Evolutionary conservation across 805 yeast species (phyloP).

Genomic region (Yamadazyma philogaea): DNA sequence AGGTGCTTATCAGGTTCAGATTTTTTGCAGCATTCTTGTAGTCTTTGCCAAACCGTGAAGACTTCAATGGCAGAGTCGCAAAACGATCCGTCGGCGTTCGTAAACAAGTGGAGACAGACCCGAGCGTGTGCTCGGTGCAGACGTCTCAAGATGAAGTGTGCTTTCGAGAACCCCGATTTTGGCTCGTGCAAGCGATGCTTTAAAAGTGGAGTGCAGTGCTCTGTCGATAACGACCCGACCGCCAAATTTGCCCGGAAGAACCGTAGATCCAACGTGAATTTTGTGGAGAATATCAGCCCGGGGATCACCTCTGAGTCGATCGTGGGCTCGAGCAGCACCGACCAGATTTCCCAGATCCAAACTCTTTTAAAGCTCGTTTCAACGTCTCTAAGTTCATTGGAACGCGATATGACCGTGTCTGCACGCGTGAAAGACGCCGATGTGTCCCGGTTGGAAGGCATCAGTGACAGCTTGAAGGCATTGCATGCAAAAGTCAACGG

Average conservation of each 20-base stretch:
- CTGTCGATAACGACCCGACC: conserved; percentile 52
- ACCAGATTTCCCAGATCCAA: conserved; percentile 16
- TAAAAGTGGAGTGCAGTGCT: conserved; percentile 43
- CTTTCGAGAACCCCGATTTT: conserved; percentile 45
- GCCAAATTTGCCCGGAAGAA: conserved; percentile 37
- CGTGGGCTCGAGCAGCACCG: conserved; percentile 13
- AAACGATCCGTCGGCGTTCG: conserved; percentile 22
- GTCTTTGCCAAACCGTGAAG: too few relatives aligned
- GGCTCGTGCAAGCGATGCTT: conserved; percentile 46
- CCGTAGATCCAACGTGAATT: conserved; percentile 20
- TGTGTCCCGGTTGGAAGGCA: conserved; percentile 8
- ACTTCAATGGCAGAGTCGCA: background rate
- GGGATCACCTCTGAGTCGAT: conserved; percentile 14
- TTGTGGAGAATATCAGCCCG: conserved; percentile 13
- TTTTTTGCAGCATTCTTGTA: too few relatives aligned
- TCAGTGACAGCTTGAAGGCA: conserved; percentile 4
- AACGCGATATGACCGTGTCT: conserved; percentile 13
- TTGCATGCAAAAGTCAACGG: conserved; percentile 8
- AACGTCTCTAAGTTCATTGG: conserved; percentile 15
- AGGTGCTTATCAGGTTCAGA: too few relatives aligned
- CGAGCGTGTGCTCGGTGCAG: conserved; percentile 58
- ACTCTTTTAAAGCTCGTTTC: conserved; percentile 13
- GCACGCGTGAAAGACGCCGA: conserved; percentile 7
- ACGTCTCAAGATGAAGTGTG: conserved; percentile 51
- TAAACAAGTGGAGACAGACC: conserved; percentile 43